A percentile compares a stretch with the other conserved stretches of the same genome.
phyloP scores from a whole-genome alignment of 176 grass and related monocot genomes.

The Avena atlantica region DNA sequence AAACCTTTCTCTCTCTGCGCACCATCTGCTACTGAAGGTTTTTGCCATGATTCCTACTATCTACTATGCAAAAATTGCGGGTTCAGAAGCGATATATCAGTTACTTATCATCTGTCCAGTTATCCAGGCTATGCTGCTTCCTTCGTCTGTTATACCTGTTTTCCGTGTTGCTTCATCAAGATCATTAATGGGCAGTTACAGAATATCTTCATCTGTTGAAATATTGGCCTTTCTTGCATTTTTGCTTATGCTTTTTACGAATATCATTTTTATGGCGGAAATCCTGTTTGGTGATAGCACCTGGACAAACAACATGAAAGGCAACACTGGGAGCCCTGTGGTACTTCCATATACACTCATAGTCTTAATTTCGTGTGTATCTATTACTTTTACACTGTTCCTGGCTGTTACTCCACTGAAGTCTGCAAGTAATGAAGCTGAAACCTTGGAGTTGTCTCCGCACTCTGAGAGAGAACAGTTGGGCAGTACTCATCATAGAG shows the following conservation, averaged over 20 bases:
- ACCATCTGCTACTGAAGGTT: conserved; percentile 71
- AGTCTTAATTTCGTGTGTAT: conserved; percentile 66
- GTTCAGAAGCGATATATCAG: conserved; percentile 91
- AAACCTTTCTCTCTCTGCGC: conserved; percentile 60
- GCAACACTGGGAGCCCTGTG: conserved; percentile 70
- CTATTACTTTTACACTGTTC: conserved; percentile 72
- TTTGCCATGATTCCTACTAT: conserved; percentile 77
- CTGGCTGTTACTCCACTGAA: conserved; percentile 88
- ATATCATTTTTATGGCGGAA: conserved; percentile 83
- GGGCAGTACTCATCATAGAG: conserved; percentile 41
- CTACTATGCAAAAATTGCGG: conserved; percentile 66
- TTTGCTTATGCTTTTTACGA: conserved; percentile 83
- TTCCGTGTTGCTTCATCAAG: conserved; percentile 90
- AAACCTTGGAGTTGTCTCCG: conserved; percentile 51
- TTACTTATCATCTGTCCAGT: conserved; percentile 91
- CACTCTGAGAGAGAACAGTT: conserved; percentile 40
- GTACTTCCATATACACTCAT: conserved; percentile 68
- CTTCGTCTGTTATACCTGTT: conserved; percentile 86
- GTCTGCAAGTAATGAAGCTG: conserved; percentile 73
- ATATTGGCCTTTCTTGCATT: conserved; percentile 82
- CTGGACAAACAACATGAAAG: conserved; percentile 82
- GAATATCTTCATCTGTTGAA: conserved; percentile 80
- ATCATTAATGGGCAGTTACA: conserved; percentile 84
- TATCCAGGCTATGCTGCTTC: conserved; percentile 91
- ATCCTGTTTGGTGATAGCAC: conserved; percentile 93